A percentile compares a stretch with the other conserved stretches of the same genome.
Conservation (phyloP, 1,139 yeast species). For the Trichomonascaceae sp. region DNA sequence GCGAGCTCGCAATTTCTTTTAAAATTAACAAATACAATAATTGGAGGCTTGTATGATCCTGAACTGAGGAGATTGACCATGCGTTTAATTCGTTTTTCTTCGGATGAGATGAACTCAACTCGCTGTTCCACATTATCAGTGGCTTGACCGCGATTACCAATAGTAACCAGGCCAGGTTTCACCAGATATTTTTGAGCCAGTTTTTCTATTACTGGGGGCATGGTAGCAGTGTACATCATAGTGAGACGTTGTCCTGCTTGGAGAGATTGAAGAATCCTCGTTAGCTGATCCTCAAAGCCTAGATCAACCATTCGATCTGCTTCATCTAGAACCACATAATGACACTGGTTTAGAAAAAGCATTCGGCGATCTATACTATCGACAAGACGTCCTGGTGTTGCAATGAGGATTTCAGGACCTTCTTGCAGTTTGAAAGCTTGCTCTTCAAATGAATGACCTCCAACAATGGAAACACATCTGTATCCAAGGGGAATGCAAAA, state of each 20-base stretch:
- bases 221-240: conserved; percentile 92
- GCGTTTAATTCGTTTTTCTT: conserved; percentile 34
- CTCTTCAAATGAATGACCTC: conserved; percentile 82
- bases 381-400: conserved; percentile 87
- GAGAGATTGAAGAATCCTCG: conserved; percentile 46
- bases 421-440: conserved; percentile 53
- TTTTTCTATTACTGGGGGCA: conserved; percentile 67
- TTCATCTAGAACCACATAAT: conserved; percentile 77
- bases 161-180: conserved; percentile 54
- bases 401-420: conserved; percentile 80
- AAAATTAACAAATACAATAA: conserved; percentile 77
- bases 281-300: conserved; percentile 84
- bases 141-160: conserved; percentile 59
- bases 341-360: conserved; percentile 54
- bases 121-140: conserved; percentile 63
- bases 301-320: conserved; percentile 93
- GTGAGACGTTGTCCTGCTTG: conserved; percentile 47
- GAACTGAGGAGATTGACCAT: conserved; percentile 33
- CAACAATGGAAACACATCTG: conserved; percentile 65
- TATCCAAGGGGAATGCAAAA: conserved; percentile 43
- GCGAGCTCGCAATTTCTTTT: conserved; percentile 67
- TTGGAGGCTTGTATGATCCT: conserved; percentile 41
- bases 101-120: conserved; percentile 48
- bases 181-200: conserved; percentile 56
- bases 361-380: conserved; percentile 71